Evolutionary conservation across 129 eudicot genomes (phyloP).

Genomic region (Artemisia annua): DNA sequence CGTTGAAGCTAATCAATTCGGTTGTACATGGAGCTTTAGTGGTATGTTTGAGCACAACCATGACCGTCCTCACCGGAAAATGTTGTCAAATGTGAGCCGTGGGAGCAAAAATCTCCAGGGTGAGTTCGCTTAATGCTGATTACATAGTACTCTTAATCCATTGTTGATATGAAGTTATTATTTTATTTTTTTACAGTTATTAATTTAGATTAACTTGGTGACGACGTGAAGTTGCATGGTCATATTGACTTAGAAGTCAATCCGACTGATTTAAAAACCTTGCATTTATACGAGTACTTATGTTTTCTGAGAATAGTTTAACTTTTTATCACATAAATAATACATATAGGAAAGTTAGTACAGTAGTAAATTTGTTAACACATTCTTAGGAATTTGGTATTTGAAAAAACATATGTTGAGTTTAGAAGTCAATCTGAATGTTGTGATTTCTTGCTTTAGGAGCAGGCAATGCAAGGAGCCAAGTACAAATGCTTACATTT

Average conservation of each 20-base stretch:
- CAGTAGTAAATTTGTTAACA: neutral
- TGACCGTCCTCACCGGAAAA: slow-evolving; percentile 31
- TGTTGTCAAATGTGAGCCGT: slow-evolving; percentile 31
- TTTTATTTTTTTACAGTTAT: neutral
- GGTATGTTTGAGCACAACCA: slow-evolving; percentile 40
- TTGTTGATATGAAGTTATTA: too few relatives aligned
- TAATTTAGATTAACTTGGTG: neutral
- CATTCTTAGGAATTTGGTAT: neutral
- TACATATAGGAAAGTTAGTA: neutral
- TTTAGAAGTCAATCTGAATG: slow-evolving; percentile 26
- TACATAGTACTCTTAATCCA: too few relatives aligned
- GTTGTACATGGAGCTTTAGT: slow-evolving; percentile 37
- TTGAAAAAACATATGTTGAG: slow-evolving; percentile 12
- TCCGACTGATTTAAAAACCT: neutral
- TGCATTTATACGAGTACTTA: neutral
- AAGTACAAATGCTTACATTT: slow-evolving; percentile 19
- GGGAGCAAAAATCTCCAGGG: slow-evolving; percentile 24
- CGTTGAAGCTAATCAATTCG: slow-evolving; percentile 27
- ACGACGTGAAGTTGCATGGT: neutral
- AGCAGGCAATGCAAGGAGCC: slow-evolving; percentile 17
- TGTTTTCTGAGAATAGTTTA: neutral
- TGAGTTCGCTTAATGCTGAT: slow-evolving; percentile 13
- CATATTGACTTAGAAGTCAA: slow-evolving; percentile 19
- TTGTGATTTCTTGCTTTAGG: slow-evolving; percentile 20
- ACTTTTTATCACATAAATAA: too few relatives aligned